These are phyloP conservation scores for Trichophyton benhamiae DNA, from an alignment of 2,329 filamentous ascomycete genomes.

Conservation along the genomic window DNA sequence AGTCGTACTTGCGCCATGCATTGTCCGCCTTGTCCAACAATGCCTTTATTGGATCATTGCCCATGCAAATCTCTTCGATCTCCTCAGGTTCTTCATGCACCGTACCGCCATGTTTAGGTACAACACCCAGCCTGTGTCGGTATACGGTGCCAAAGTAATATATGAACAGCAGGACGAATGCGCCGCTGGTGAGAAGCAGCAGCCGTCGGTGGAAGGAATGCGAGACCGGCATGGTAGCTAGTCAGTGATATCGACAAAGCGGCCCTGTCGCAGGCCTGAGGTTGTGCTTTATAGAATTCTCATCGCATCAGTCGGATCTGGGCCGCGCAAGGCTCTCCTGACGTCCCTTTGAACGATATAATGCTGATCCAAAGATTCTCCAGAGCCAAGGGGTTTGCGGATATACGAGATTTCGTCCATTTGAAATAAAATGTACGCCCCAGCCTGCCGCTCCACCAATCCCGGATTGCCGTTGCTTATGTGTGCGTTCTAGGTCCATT, in stretches of 20 bases:
- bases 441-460: neutral
- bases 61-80: neutral
- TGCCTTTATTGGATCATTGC: neutral
- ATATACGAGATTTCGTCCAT: neutral
- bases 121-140: neutral
- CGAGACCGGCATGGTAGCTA: neutral
- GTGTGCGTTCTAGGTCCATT: neutral
- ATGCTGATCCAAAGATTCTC: neutral
- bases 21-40: neutral
- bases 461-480: neutral
- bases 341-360: neutral
- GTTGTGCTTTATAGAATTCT: neutral
- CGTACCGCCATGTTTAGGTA: neutral
- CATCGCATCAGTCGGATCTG: neutral
- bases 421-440: neutral
- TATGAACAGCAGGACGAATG: neutral
- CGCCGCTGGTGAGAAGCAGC: neutral
- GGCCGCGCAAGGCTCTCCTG: neutral
- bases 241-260: neutral
- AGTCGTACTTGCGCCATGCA: constrained; percentile 2
- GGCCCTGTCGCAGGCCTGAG: neutral
- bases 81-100: neutral
- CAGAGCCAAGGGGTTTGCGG: neutral
- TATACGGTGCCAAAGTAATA: neutral
- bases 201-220: neutral